Conservation (phyloP, 352 stramenopile species). For the Phytophthora syringae region DNA sequence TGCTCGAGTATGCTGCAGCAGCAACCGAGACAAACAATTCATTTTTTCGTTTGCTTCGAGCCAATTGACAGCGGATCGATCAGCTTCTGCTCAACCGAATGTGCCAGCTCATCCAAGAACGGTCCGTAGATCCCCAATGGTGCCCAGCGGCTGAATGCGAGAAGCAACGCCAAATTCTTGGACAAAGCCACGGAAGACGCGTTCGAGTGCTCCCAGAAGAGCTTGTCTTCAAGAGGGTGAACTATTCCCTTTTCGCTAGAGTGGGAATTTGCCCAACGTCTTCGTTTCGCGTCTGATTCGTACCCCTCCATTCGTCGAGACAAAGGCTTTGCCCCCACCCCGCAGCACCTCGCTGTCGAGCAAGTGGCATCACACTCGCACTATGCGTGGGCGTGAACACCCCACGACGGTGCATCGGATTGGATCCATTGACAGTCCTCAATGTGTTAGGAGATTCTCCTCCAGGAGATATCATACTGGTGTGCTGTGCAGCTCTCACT, state of each 20-base stretch:
- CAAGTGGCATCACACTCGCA: slow-evolving; percentile 14
- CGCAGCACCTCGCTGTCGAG: neutral
- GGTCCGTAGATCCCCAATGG: slow-evolving; percentile 49
- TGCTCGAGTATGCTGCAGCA: slow-evolving; percentile 44
- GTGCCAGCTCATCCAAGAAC: slow-evolving; percentile 57
- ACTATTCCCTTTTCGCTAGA: neutral
- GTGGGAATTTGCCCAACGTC: slow-evolving; percentile 2
- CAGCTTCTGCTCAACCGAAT: slow-evolving; percentile 48
- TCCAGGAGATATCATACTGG: neutral
- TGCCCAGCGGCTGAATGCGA: slow-evolving; percentile 56
- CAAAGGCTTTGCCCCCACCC: neutral
- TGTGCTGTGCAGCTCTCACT: neutral
- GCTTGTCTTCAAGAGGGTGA: slow-evolving; percentile 47
- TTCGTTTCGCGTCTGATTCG: slow-evolving; percentile 16
- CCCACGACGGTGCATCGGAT: neutral
- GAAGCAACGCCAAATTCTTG: slow-evolving; percentile 70
- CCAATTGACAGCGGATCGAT: slow-evolving; percentile 29
- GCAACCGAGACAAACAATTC: slow-evolving; percentile 55
- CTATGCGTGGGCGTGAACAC: neutral
- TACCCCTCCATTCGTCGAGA: neutral
- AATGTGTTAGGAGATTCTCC: neutral
- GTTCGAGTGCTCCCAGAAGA: slow-evolving; percentile 64
- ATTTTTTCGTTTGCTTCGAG: slow-evolving; percentile 27
- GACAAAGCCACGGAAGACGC: slow-evolving; percentile 42
- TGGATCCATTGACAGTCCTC: neutral